phyloP scores from a whole-genome alignment of 306 rosid genomes.

The Astragalus glycyphyllos region DNA sequence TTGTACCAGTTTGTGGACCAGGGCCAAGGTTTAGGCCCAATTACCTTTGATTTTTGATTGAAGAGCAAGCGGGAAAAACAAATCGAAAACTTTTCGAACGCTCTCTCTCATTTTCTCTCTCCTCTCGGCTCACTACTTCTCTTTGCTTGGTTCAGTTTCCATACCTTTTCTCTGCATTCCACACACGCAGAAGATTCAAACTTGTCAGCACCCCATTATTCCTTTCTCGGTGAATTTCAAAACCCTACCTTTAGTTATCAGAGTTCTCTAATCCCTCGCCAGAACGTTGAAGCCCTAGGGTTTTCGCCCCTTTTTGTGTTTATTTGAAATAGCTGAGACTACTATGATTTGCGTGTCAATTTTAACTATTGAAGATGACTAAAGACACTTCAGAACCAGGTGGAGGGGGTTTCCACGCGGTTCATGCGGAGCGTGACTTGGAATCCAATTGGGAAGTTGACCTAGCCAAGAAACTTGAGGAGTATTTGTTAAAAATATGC shows the following conservation, averaged over 20 bases:
- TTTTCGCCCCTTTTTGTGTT: background rate
- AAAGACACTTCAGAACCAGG: slow-evolving; percentile 49
- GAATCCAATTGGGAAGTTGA: slow-evolving; percentile 95
- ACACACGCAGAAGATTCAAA: slow-evolving; percentile 12
- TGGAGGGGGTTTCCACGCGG: slow-evolving; percentile 59
- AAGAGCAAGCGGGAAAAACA: slow-evolving; percentile 63
- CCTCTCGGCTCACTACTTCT: background rate
- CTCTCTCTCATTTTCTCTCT: slow-evolving; percentile 1
- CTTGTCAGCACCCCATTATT: slow-evolving; percentile 34
- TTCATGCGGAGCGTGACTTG: slow-evolving; percentile 92
- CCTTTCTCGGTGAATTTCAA: slow-evolving; percentile 22
- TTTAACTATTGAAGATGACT: slow-evolving; percentile 56
- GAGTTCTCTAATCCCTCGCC: background rate
- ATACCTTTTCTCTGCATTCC: slow-evolving; percentile 6
- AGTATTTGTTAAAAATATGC: slow-evolving; percentile 78
- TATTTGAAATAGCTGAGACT: slow-evolving; percentile 28
- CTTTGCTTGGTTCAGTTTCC: background rate
- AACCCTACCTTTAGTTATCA: slow-evolving; percentile 10
- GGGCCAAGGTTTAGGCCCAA: slow-evolving; percentile 16
- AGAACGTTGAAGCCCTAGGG: slow-evolving; percentile 53
- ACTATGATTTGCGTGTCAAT: slow-evolving; percentile 32
- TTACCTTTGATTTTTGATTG: background rate
- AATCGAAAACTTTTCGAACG: slow-evolving; percentile 43
- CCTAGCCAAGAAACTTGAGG: slow-evolving; percentile 86
- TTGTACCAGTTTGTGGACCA: background rate